phyloP scores from a whole-genome alignment of 2,329 filamentous ascomycete genomes.

The Paecilomyces formosus region DNA sequence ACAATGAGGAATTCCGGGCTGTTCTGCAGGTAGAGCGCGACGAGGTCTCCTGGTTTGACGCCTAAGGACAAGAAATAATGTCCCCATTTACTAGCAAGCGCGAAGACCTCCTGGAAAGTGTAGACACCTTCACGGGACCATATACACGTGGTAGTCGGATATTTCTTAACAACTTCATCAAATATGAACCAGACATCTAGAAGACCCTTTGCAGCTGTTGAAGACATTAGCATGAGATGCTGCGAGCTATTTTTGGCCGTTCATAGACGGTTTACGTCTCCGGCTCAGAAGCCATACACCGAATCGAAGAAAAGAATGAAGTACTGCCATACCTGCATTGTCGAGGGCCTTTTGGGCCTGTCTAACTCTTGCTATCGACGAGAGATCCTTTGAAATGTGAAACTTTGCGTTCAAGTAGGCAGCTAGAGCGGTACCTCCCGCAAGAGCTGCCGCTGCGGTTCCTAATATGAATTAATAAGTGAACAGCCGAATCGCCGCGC shows the following conservation, averaged over 20 bases:
- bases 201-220: conserved; percentile 43
- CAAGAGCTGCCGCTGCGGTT: conserved; percentile 17
- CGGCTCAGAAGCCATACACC: conserved; percentile 2
- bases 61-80: conserved; percentile 55
- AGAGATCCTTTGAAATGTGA: conserved; percentile 57
- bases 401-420: conserved; percentile 55
- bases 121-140: conserved; percentile 59
- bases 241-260: neutral
- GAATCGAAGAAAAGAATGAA: neutral
- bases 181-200: conserved; percentile 61
- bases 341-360: conserved; percentile 39
- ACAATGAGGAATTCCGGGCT: conserved; percentile 59
- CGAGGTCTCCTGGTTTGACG: conserved; percentile 53
- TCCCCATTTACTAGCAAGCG: conserved; percentile 53
- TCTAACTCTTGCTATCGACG: conserved; percentile 36
- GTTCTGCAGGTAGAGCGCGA: conserved; percentile 62
- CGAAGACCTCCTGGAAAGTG: conserved; percentile 51
- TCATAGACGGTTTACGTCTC: neutral
- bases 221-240: neutral
- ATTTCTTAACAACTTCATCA: conserved; percentile 46
- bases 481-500: neutral
- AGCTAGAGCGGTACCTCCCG: conserved; percentile 19
- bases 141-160: conserved; percentile 51
- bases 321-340: conserved; percentile 39
- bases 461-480: conserved; percentile 5